Base-by-base conservation (phyloP, 306 rosid species). In the Corylus heterophylla region DNA sequence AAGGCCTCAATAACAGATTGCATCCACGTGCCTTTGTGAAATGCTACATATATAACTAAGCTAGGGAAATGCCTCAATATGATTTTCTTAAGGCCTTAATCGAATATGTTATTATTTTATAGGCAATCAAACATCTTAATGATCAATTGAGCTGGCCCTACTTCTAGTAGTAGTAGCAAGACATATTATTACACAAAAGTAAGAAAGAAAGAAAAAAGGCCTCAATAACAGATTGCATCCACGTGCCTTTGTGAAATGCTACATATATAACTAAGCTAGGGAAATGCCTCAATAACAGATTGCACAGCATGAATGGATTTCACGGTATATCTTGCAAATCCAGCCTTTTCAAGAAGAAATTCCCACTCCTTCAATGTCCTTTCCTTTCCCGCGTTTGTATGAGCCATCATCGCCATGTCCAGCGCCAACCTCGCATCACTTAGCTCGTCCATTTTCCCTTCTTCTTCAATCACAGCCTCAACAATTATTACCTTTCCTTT, bases 321-420 rank as follows among this genome's bases (percentile, higher is more conserved):
- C 4, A 91, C 61, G 3, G 79, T 82, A 76, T 5, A 74, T 2
- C 74, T 12, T 18, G 29, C 25, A 73, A 93, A 91, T 42, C 92
- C 90, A 16, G 93, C 94, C 74, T 70, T 74, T 17, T 71, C 64
- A 74, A 93, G 84, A 0, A 91, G 83, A 51, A 74, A 79, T 2
- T 69, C 88, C 94, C 94, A 93, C 17, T 88, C 93, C 22, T 79
- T 71, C 2, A 52, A 20, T 0, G 87, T 92, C 50, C 93, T 76
- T 73, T 90, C 95, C 62, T 85, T 90, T 37, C 95, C 97, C 0
- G 9, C 73, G 4, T 71, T 74, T 0, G 93, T 89, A 37, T 84
- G 87, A 1, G 93, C 90, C 87, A 93, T 86, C 97, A 93, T 88
- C 3, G 77, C 82, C 89, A 87, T 82, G 52, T 93, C 94, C 7